phyloP scores from a whole-genome alignment of 495 filamentous ascomycete species.

The Neurospora terricola region DNA sequence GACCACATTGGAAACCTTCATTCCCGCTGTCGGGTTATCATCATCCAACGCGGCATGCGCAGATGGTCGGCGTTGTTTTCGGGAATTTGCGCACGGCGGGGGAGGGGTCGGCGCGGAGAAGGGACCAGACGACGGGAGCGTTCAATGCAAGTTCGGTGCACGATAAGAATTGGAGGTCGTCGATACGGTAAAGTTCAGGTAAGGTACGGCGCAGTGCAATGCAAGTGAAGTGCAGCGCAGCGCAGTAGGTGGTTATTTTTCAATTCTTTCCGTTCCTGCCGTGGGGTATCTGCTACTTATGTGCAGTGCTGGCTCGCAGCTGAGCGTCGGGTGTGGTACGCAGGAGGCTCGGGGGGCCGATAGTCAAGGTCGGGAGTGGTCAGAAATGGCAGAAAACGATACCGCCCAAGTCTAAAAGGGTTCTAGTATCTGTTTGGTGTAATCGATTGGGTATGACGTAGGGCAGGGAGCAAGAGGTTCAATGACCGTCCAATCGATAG shows the following conservation, averaged over 20 bases:
- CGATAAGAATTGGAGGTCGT: neutral
- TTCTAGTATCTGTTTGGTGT: neutral
- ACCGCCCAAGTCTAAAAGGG: neutral
- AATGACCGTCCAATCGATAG: neutral
- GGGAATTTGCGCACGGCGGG: conserved; percentile 1
- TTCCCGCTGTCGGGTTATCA: conserved; percentile 24
- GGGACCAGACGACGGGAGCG: neutral
- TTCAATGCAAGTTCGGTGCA: neutral
- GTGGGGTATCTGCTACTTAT: neutral
- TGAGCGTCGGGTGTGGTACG: neutral
- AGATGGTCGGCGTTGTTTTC: neutral
- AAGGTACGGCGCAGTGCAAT: neutral
- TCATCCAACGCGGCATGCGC: conserved; percentile 15
- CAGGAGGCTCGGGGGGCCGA: neutral
- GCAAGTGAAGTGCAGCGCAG: neutral
- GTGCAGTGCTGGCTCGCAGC: neutral
- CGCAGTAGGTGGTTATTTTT: neutral
- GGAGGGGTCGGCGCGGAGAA: conserved; percentile 1
- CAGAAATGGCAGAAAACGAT: neutral
- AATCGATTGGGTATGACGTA: neutral
- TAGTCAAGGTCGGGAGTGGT: neutral
- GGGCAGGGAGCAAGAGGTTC: neutral
- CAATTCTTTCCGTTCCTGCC: neutral
- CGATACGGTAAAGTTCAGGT: neutral
- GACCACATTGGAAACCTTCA: conserved; percentile 35